These are phyloP conservation scores for Microbotryomycetes sp. DNA, from an alignment of 1,284 basidiomycete genomes.

Conservation along the genomic window DNA sequence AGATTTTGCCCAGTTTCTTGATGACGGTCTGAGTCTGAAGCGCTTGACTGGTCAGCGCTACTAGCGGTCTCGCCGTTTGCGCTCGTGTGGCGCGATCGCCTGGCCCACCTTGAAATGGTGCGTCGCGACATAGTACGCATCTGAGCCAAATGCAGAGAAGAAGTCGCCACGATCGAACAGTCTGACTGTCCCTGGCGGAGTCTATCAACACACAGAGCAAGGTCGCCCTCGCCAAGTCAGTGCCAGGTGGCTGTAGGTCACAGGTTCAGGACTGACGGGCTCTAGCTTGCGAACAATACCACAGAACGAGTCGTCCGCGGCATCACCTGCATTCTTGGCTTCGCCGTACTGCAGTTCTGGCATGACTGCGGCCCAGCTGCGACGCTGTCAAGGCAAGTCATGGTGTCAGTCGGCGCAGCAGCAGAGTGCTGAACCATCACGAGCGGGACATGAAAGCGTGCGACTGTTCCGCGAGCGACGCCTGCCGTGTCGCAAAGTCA, in stretches of 20 bases:
- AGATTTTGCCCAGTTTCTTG: conserved; percentile 60
- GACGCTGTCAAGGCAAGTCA: neutral
- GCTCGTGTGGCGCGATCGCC: neutral
- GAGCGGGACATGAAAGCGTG: too few species aligned
- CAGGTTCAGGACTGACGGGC: conserved; percentile 7
- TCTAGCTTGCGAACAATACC: conserved; percentile 13
- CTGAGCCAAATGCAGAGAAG: conserved; percentile 80
- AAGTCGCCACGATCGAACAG: conserved; percentile 79
- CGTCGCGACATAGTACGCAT: conserved; percentile 79
- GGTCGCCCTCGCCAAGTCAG: neutral
- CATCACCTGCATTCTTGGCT: conserved; percentile 3
- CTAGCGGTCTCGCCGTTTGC: conserved; percentile 17
- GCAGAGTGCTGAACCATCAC: too few species aligned
- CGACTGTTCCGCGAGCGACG: too few species aligned
- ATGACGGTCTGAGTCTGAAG: conserved; percentile 78
- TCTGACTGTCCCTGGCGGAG: conserved; percentile 56
- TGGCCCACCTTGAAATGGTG: conserved; percentile 48
- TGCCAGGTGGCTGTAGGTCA: conserved; percentile 4
- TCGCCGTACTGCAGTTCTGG: conserved; percentile 5
- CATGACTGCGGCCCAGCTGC: neutral
- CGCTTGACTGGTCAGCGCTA: too few species aligned
- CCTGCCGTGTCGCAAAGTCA: too few species aligned
- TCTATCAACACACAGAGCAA: conserved; percentile 28
- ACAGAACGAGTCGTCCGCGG: conserved; percentile 14
- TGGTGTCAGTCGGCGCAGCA: too few species aligned